These are phyloP conservation scores for Acer saccharum DNA, from an alignment of 345 rosid species.

Conservation along the genomic window DNA sequence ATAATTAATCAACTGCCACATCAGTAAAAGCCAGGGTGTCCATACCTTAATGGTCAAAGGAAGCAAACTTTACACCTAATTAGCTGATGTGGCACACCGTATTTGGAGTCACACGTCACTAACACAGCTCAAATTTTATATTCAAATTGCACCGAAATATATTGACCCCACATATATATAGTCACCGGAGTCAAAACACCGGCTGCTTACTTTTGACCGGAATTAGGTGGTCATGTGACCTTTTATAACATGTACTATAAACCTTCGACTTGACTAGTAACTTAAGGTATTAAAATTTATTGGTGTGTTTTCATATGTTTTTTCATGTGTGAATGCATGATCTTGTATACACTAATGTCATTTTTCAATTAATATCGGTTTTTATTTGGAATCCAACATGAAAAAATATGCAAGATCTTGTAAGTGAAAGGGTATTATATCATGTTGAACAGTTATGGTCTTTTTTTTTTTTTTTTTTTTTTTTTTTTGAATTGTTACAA, in stretches of 20 bases:
- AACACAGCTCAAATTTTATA: background rate
- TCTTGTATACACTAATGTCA: no score
- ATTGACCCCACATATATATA: background rate
- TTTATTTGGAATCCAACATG: no score
- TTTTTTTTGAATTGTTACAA: no score
- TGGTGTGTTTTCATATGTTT: no score
- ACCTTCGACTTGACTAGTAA: no score
- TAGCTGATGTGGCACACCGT: background rate
- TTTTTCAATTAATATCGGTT: no score
- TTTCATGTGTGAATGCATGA: no score
- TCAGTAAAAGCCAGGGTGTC: background rate
- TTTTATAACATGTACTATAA: background rate
- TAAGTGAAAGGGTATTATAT: no score
- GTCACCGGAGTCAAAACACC: slow-evolving; percentile 11
- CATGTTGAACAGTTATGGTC: background rate
- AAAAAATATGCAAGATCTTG: no score
- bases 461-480: no score
- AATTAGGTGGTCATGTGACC: slow-evolving; percentile 8
- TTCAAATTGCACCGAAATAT: background rate
- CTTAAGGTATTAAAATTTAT: no score
- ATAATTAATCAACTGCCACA: background rate
- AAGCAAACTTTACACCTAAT: background rate
- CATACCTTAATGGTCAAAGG: background rate
- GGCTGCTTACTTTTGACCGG: slow-evolving; percentile 26
- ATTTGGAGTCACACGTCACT: background rate